A percentile compares a stretch with the other conserved stretches of the same genome.
Evolutionary conservation across 371 early-diverging fungal species (phyloP).

Genomic region (Mortierella sp.): DNA sequence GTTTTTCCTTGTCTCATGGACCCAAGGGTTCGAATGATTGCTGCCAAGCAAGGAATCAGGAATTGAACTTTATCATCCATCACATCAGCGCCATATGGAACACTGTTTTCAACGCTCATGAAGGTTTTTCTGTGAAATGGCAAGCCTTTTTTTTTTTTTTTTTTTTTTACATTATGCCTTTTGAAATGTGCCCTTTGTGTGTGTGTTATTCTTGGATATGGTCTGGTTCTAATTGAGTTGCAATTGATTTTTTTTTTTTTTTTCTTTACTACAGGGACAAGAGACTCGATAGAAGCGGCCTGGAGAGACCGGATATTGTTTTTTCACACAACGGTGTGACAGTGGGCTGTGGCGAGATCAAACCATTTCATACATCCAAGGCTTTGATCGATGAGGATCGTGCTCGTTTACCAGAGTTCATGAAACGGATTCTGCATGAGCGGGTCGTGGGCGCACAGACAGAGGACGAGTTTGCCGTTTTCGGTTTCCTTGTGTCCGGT

Average conservation of each 20-base stretch:
- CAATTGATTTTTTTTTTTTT: too few relatives aligned
- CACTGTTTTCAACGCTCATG: background rate
- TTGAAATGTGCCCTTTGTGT: too few relatives aligned
- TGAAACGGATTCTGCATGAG: slow-evolving; percentile 12
- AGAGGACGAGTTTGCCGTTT: slow-evolving; percentile 7
- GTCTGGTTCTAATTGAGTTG: too few relatives aligned
- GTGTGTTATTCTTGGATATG: too few relatives aligned
- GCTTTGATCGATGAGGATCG: slow-evolving; percentile 7
- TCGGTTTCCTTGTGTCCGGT: slow-evolving; percentile 5
- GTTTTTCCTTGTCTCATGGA: background rate
- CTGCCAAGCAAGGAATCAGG: slow-evolving; percentile 2
- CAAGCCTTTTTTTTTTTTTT: too few relatives aligned
- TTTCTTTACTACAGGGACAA: too few relatives aligned
- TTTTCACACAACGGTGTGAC: background rate
- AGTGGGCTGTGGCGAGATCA: too few relatives aligned
- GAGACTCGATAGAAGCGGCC: too few relatives aligned
- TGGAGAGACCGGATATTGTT: background rate
- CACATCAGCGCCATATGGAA: slow-evolving; percentile 4
- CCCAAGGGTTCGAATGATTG: slow-evolving; percentile 3
- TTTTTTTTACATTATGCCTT: too few relatives aligned
- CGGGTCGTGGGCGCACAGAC: slow-evolving; percentile 7
- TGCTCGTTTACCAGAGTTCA: slow-evolving; percentile 8
- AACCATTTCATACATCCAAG: background rate
- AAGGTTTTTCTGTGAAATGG: too few relatives aligned
- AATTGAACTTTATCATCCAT: slow-evolving; percentile 10